These are phyloP conservation scores for Stemphylium lycopersici DNA, from an alignment of 2,329 filamentous ascomycete species.

Conservation along the genomic window DNA sequence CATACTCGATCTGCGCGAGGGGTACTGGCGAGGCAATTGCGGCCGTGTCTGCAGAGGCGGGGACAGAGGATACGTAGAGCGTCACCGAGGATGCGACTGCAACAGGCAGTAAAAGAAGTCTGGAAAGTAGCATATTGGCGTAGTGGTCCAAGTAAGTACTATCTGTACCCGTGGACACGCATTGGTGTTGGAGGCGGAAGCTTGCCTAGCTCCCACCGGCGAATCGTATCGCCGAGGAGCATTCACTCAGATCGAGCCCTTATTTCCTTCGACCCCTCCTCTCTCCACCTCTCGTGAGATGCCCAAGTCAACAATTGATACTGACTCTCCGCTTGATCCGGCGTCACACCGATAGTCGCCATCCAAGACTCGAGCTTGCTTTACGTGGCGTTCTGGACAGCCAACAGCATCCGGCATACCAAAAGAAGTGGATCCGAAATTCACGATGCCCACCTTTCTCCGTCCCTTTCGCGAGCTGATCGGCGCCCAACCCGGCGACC, in stretches of 20 bases:
- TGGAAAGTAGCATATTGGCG: slow-evolving; percentile 46
- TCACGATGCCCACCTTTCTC: slow-evolving; percentile 41
- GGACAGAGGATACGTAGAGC: slow-evolving; percentile 72
- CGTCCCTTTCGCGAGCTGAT: slow-evolving; percentile 25
- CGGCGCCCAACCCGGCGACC: slow-evolving; percentile 25
- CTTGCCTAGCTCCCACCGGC: slow-evolving; percentile 16
- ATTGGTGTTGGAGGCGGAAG: slow-evolving; percentile 14
- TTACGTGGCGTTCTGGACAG: slow-evolving; percentile 29
- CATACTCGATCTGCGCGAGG: slow-evolving; percentile 54
- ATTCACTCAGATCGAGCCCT: slow-evolving; percentile 10
- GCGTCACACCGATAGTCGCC: slow-evolving; percentile 5
- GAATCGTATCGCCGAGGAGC: slow-evolving; percentile 22
- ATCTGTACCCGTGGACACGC: slow-evolving; percentile 1
- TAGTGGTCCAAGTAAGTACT: slow-evolving; percentile 2
- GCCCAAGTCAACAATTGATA: neutral
- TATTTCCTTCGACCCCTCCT: neutral
- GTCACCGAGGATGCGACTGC: slow-evolving; percentile 49
- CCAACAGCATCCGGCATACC: slow-evolving; percentile 30
- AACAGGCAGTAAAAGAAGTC: slow-evolving; percentile 45
- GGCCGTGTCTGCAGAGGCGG: slow-evolving; percentile 66
- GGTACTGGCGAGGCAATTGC: slow-evolving; percentile 46
- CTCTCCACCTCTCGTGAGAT: slow-evolving; percentile 1
- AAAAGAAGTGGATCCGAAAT: slow-evolving; percentile 38
- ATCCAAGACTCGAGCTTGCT: slow-evolving; percentile 18
- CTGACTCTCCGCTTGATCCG: slow-evolving; percentile 12